Conservation (phyloP, 805 yeast genomes). For the Metschnikowia lochheadii region DNA sequence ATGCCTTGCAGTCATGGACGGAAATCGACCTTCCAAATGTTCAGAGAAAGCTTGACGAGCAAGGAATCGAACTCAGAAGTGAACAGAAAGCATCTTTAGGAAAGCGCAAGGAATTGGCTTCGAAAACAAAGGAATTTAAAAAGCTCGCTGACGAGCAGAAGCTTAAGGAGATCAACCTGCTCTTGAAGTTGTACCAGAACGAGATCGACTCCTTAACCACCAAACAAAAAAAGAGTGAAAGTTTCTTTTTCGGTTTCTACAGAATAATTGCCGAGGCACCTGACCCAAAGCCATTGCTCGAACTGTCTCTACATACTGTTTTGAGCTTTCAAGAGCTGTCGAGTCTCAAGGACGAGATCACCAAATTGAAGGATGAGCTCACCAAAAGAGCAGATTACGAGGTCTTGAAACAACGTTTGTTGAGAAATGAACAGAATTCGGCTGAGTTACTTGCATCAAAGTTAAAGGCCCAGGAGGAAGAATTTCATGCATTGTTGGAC, state of each 20-base stretch:
- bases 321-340: constrained; percentile 50
- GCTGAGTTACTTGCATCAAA: constrained; percentile 52
- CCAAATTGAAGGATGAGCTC: constrained; percentile 52
- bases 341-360: constrained; percentile 47
- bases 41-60: constrained; percentile 70
- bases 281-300: constrained; percentile 81
- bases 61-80: constrained; percentile 67
- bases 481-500: constrained; percentile 59
- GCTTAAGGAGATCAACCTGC: constrained; percentile 56
- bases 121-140: constrained; percentile 81
- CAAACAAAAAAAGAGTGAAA: constrained; percentile 71
- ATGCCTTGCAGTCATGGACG: constrained; percentile 70
- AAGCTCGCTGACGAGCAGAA: constrained; percentile 67
- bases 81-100: constrained; percentile 64
- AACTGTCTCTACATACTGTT: constrained; percentile 63
- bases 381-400: constrained; percentile 75
- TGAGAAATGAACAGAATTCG: constrained; percentile 56
- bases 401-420: constrained; percentile 57
- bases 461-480: constrained; percentile 69
- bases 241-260: constrained; percentile 69
- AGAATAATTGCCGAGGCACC: constrained; percentile 83
- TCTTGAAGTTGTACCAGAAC: constrained; percentile 75
- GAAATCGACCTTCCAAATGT: constrained; percentile 65
- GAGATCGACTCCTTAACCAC: constrained; percentile 82
- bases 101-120: constrained; percentile 72